Evolutionary conservation across 2,329 filamentous ascomycete species (phyloP), one percentile per base, ranked within the genome.

Genomic region (Escovopsis sp.): DNA sequence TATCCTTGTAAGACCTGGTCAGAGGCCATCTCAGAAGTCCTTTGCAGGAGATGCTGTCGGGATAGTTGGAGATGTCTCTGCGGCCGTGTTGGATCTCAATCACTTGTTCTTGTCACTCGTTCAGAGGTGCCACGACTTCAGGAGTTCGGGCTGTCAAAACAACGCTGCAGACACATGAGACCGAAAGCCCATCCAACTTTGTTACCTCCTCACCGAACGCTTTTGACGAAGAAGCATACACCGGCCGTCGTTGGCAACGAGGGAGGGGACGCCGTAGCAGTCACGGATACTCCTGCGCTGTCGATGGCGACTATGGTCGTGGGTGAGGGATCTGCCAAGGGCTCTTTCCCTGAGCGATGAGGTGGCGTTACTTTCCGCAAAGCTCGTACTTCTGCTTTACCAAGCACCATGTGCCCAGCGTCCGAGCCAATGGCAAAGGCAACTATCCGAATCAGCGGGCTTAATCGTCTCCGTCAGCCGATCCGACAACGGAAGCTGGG

Each of bases 371-470:
- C 21, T 34, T 21, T 13, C 31, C 21, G 14, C 31, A 34, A 28
- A 3, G 32, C 32, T 28, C 27, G 26, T 31, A 19, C 14, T 33
- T 34, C 32, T 26, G 25, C 28, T 17, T 31, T 28, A 27, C 27
- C 26, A 31, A 27, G 27, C 14, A 34, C 28, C 25, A 35, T 32
- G 25, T 33, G 37, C 37, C 35, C 39, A 40, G 34, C 32, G 27
- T 32, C 39, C 23, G 40, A 39, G 38, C 51, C 51, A 54, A 54
- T 54, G 36, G 44, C 40, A 47, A 37, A 12, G 32, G 31, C 31
- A 45, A 42, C 18, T 51, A 53, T 48, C 48, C 52, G 52, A 50
- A 49, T 42, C 38, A 43, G 44, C 40, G 39, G 36, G 28, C 27
- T 40, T 34, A 35, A 33, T 27, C 33, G 36, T 40, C 30, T 39